Percentiles rank a stretch among this genome's conserved stretches.
Conservation (phyloP, 768 basidiomycete species). For the Rubroboletus satanas region DNA sequence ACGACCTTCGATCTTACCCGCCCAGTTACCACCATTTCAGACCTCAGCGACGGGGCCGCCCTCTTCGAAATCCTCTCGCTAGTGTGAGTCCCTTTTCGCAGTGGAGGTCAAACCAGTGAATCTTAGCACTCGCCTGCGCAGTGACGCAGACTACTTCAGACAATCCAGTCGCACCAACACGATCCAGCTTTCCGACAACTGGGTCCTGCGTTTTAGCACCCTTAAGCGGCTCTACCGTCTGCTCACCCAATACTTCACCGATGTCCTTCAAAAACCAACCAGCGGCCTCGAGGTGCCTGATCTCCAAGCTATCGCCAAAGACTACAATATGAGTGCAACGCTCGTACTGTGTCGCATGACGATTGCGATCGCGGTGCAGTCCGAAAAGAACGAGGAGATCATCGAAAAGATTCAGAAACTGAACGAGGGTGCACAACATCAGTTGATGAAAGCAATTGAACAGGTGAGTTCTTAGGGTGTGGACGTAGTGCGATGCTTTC, state of each 20-base stretch:
- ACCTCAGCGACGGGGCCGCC: constrained; percentile 77
- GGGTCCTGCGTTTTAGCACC: constrained; percentile 81
- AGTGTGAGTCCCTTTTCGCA: constrained; percentile 51
- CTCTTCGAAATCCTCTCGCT: constrained; percentile 71
- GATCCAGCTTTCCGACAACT: constrained; percentile 72
- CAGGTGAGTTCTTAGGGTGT: constrained; percentile 50
- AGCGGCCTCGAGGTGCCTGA: constrained; percentile 81
- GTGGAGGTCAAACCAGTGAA: background rate
- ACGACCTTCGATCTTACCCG: constrained; percentile 64
- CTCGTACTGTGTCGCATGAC: constrained; percentile 76
- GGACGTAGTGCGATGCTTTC: background rate
- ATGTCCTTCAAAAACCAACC: constrained; percentile 78
- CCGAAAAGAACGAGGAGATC: constrained; percentile 81
- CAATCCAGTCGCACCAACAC: constrained; percentile 53
- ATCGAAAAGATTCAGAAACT: constrained; percentile 86
- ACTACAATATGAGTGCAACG: constrained; percentile 59
- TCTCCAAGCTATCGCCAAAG: constrained; percentile 81
- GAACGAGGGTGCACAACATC: constrained; percentile 79
- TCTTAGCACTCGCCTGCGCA: constrained; percentile 30
- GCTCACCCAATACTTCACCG: constrained; percentile 84
- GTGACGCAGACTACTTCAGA: constrained; percentile 78
- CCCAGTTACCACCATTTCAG: constrained; percentile 56
- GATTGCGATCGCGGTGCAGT: constrained; percentile 85
- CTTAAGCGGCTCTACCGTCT: constrained; percentile 84
- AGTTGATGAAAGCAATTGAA: constrained; percentile 91